Evolutionary conservation across 805 yeast species (phyloP), one percentile per base, ranked within the genome.

Genomic region (Candida ulmi): DNA sequence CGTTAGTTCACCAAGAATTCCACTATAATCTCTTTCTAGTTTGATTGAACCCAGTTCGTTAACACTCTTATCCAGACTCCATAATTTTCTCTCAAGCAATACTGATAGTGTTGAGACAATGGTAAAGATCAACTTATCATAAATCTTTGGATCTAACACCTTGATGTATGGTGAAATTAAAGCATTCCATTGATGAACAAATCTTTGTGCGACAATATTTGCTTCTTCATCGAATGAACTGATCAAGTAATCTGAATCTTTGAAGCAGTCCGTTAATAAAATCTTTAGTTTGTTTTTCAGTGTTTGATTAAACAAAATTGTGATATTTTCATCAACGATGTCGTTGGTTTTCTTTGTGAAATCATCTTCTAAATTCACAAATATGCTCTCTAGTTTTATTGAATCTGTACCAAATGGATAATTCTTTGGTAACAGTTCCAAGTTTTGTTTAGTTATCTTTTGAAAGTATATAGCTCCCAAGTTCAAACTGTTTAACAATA

Each of bases 1-100:
- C 36, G 95, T 81, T 6, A 86, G 73, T 42, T 82, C 83, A 33
- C 80, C 74, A 37, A 93, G 84, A 26, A 91, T 71, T 21, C 76
- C 69, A 35, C 88, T 77, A 17, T 88, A 63, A 55, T 90, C 96
- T 43, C 85, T 77, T 47, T 93, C 98, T 36, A 93, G 65, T 47
- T 80, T 83, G 16, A 88, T 71, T 0, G 95, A 80, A 1, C 97
- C 98, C 30, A 85, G 62, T 50, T 85, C 95, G 54, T 86, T 88
- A 43, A 88, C 76, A 47, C 76, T 78, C 38, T 76, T 74, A 35
- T 81, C 75, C 34, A 85, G 66, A 4, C 69, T 48, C 78, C 91
- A 76, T 23, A 91, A 65, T 50, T 80, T 80, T 45, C 74, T 71
- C 52, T 87, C 95, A 4, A 88, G 52, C 15, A 73, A 49, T 17